Evolutionary conservation across 768 basidiomycete species (phyloP).

Genomic region (Boletus tomentosulus): DNA sequence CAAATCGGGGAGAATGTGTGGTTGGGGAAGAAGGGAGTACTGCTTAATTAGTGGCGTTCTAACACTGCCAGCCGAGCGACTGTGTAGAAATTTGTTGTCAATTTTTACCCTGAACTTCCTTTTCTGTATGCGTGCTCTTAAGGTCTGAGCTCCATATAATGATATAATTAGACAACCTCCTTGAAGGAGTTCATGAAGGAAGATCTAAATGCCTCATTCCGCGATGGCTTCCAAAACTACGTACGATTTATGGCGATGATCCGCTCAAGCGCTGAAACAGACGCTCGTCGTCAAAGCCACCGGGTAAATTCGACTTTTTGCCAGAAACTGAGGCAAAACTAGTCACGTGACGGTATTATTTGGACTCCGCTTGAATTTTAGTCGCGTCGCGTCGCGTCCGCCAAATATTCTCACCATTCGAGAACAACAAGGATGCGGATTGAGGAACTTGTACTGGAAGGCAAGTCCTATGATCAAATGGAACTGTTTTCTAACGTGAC

Average conservation of each 20-base stretch:
- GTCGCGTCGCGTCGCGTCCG: slow-evolving; percentile 33
- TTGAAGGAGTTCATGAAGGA: neutral
- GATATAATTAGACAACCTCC: neutral
- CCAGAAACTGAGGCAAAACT: neutral
- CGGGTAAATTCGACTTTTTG: neutral
- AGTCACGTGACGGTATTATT: slow-evolving; percentile 16
- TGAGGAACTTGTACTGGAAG: slow-evolving; percentile 93
- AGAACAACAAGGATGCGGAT: slow-evolving; percentile 67
- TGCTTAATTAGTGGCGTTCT: neutral
- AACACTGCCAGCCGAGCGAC: neutral
- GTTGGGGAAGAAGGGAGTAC: neutral
- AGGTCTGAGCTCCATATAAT: neutral
- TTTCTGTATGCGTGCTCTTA: slow-evolving; percentile 4
- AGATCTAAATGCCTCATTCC: neutral
- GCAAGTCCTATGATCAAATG: slow-evolving; percentile 30
- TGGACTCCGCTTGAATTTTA: slow-evolving; percentile 23
- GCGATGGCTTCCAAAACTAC: neutral
- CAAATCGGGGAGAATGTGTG: neutral
- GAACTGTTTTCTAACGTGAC: neutral
- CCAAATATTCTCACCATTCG: neutral
- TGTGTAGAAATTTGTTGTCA: slow-evolving; percentile 10
- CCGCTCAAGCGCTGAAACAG: slow-evolving; percentile 12
- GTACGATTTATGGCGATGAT: neutral
- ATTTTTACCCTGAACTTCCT: slow-evolving; percentile 15
- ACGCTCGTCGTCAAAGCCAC: neutral